phyloP scores from a whole-genome alignment of 768 basidiomycete genomes.

The Kwoniella mangroviensis region DNA sequence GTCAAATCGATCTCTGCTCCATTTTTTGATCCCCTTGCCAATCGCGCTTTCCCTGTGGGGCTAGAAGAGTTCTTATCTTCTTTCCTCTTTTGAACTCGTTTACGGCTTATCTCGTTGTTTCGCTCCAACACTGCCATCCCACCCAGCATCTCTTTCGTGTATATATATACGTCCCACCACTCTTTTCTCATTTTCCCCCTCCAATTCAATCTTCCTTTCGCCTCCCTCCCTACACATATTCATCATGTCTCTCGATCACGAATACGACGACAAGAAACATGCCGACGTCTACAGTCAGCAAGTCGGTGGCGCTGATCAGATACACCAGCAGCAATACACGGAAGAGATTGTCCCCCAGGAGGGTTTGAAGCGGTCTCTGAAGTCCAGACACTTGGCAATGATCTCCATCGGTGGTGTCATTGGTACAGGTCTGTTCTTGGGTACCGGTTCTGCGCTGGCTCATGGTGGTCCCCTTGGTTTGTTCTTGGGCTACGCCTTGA shows the following conservation, averaged over 20 bases:
- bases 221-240: neutral
- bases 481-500: constrained; percentile 44
- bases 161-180: neutral
- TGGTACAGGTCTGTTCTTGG: constrained; percentile 66
- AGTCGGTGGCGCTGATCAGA: constrained; percentile 15
- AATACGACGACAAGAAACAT: constrained; percentile 31
- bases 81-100: constrained; percentile 7
- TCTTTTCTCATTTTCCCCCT: neutral
- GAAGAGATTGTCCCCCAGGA: constrained; percentile 7
- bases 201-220: neutral
- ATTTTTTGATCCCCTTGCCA: neutral
- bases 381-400: constrained; percentile 40
- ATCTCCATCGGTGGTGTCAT: constrained; percentile 44
- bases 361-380: constrained; percentile 35
- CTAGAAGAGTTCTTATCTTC: constrained; percentile 14
- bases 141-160: neutral
- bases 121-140: constrained; percentile 1
- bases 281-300: constrained; percentile 21
- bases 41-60: constrained; percentile 5
- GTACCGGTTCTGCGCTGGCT: constrained; percentile 56
- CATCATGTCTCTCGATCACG: constrained; percentile 18
- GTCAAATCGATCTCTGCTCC: neutral
- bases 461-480: constrained; percentile 53
- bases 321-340: neutral
- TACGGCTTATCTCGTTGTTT: constrained; percentile 14